Base-by-base conservation (phyloP, 805 yeast species). In the Candida ponderosae region DNA sequence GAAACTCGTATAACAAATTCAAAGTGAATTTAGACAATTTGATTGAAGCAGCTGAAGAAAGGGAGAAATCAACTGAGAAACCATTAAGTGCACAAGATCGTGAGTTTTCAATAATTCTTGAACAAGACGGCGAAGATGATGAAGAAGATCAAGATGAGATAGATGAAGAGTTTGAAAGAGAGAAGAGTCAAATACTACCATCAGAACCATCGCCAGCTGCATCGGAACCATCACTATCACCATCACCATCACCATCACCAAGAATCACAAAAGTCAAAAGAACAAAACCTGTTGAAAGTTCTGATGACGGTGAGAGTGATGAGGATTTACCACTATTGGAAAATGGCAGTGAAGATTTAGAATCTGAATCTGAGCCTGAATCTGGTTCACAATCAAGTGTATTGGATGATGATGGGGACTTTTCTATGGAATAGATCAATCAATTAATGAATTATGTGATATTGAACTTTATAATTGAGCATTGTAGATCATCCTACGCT, bases 1-100 rank as follows among this genome's bases (percentile, higher is more conserved):
- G 41, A 31, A 66, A 65, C 37, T 54, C 66, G 1, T 45, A 65
- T 31, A 52, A 45, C 15, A 64, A 57, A 40, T 56, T 65, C 35
- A 36, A 42, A 17, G 36, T 38, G 6, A 49, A 46, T 29, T 31
- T 59, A 15, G 38, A 33, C 5, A 46, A 51, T 16, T 18, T 46
- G 6, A 33, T 46, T 17, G 51, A 44, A 13, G 47, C 39, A 5
- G 55, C 47, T 2, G 40, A 45, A 29, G 42, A 38, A 23, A 47
- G 31, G 3, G 35, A 37, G 14, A 44, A 45, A 13, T 42, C 45
- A 8, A 43, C 13, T 9, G 14, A 6, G 6, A 24, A 7, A 13
- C 11, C 38, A 6, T 43, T 46, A 4, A 45, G 45, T 21, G 48
- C 45, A 0, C 45, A 43, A 5, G 54, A 46, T 34, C 43, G 44